Conservation (phyloP, 768 basidiomycete genomes). For the Pholiota conissans region DNA sequence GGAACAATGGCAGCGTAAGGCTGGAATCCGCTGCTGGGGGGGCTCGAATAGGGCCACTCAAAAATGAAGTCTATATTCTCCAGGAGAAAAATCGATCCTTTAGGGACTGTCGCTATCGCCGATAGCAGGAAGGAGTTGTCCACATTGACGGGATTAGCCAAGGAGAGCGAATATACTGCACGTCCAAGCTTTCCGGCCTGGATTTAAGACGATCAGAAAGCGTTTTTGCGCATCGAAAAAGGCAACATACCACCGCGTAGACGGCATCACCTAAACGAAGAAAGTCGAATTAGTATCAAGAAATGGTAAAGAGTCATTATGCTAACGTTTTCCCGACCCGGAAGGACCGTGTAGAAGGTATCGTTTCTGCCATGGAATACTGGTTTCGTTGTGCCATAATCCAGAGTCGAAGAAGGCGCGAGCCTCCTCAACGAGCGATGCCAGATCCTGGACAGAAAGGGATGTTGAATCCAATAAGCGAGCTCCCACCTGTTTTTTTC, state of each 20-base stretch:
- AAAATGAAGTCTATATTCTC: neutral
- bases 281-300: neutral
- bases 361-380: slow-evolving; percentile 1
- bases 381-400: neutral
- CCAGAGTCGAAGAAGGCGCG: slow-evolving; percentile 1
- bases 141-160: neutral
- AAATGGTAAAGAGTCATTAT: neutral
- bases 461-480: neutral
- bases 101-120: neutral
- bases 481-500: neutral
- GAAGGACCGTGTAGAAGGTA: neutral
- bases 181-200: slow-evolving; percentile 1
- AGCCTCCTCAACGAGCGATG: neutral
- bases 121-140: neutral
- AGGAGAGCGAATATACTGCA: neutral
- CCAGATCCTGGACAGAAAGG: neutral
- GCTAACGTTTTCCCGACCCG: neutral
- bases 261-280: neutral
- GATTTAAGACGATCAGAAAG: neutral
- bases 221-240: neutral
- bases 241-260: neutral
- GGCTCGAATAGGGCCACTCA: neutral
- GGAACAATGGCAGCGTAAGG: too few species aligned
- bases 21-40: too few species aligned
- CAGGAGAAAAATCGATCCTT: slow-evolving; percentile 3